phyloP scores from a whole-genome alignment of 495 filamentous ascomycete species.

The Annulohypoxylon moriforme region DNA sequence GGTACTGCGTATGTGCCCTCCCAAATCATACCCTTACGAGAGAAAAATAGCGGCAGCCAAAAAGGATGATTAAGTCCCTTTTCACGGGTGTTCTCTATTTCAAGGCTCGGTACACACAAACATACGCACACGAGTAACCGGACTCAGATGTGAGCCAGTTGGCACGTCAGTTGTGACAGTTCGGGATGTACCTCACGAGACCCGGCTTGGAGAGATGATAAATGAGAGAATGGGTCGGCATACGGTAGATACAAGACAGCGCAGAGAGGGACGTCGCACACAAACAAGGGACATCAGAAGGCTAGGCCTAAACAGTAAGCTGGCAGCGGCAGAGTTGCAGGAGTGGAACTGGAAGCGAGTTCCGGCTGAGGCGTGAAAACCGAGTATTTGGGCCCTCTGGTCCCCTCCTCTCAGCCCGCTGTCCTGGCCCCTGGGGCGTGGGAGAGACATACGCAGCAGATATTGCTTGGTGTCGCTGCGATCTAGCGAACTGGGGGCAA shows the following conservation, averaged over 20 bases:
- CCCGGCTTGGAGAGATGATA: constrained; percentile 39
- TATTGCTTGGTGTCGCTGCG: constrained; percentile 40
- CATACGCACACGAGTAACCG: constrained; percentile 20
- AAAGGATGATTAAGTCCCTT: not conserved
- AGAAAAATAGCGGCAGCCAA: constrained; percentile 19
- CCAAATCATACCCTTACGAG: constrained; percentile 12
- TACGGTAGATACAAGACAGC: constrained; percentile 31
- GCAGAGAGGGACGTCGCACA: constrained; percentile 38
- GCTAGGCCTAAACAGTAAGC: constrained; percentile 46
- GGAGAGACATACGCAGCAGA: constrained; percentile 33
- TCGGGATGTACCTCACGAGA: constrained; percentile 26
- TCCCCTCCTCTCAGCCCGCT: constrained; percentile 44
- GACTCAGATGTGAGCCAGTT: constrained; percentile 28
- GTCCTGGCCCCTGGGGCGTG: constrained; percentile 48
- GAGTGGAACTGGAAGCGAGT: constrained; percentile 48
- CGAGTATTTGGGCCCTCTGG: constrained; percentile 48
- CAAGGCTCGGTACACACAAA: constrained; percentile 18
- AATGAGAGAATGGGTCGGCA: constrained; percentile 40
- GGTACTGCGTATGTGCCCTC: constrained; percentile 7
- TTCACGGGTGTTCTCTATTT: constrained; percentile 16
- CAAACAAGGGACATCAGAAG: constrained; percentile 32
- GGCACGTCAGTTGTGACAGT: constrained; percentile 26
- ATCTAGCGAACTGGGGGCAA: constrained; percentile 44
- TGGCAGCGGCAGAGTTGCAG: constrained; percentile 44
- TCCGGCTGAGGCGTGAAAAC: constrained; percentile 47